Conservation (phyloP, 1,284 basidiomycete species). For the Microbotryomycetes sp. region DNA sequence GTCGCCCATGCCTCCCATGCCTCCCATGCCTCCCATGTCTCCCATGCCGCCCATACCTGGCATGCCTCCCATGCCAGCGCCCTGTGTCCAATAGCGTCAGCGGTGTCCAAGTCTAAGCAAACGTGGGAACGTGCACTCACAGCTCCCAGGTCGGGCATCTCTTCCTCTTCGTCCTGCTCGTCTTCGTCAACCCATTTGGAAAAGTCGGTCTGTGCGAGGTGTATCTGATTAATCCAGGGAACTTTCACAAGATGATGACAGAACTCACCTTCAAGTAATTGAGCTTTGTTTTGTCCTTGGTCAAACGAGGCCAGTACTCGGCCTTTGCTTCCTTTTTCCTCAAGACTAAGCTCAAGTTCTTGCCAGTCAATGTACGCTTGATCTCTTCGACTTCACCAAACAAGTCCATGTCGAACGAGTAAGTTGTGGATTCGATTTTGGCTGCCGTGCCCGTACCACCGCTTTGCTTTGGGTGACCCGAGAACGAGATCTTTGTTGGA, state of each 20-base stretch:
- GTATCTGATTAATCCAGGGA: background rate
- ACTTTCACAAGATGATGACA: too few species aligned
- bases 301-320: conserved; percentile 84
- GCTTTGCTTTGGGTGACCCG: conserved; percentile 17
- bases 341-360: conserved; percentile 59
- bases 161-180: conserved; percentile 69
- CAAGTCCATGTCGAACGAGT: conserved; percentile 29
- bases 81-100: background rate
- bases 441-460: conserved; percentile 21
- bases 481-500: conserved; percentile 14
- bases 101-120: background rate
- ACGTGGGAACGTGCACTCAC: conserved; percentile 56
- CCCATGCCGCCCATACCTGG: conserved; percentile 49
- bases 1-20: conserved; percentile 44
- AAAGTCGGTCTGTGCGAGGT: conserved; percentile 9
- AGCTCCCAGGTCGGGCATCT: conserved; percentile 39
- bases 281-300: conserved; percentile 78
- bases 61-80: conserved; percentile 47
- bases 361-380: conserved; percentile 35
- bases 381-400: conserved; percentile 29
- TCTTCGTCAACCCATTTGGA: conserved; percentile 82
- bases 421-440: conserved; percentile 23
- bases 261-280: conserved; percentile 66
- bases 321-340: conserved; percentile 68
- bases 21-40: conserved; percentile 46